These are phyloP conservation scores for Agapanthus africanus DNA, from an alignment of 106 monocot genomes.

Conservation along the genomic window DNA sequence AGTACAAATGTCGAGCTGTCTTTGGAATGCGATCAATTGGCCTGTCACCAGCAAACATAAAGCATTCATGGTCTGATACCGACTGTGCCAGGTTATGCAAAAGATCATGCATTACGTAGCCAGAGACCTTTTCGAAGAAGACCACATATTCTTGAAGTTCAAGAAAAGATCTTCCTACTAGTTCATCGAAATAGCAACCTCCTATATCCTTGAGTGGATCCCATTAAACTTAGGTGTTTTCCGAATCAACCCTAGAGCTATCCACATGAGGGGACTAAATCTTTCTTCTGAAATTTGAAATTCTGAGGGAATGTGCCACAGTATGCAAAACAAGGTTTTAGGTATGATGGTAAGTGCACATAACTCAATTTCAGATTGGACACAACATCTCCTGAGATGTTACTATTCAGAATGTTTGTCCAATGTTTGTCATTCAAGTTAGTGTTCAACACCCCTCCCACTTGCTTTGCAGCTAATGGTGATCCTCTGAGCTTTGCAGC, in stretches of 20 bases:
- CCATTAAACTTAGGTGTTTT: not conserved
- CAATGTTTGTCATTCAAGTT: constrained; percentile 24
- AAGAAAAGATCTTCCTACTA: constrained; percentile 19
- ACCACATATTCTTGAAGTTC: too few relatives aligned
- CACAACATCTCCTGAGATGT: constrained; percentile 14
- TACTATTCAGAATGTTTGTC: constrained; percentile 26
- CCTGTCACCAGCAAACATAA: not conserved
- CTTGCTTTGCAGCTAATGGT: constrained; percentile 32
- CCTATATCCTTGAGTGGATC: constrained; percentile 16
- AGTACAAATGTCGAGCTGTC: constrained; percentile 15
- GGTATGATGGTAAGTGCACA: constrained; percentile 9
- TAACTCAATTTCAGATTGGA: constrained; percentile 26
- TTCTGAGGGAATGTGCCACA: constrained; percentile 24
- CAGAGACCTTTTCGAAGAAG: too few relatives aligned
- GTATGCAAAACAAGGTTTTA: constrained; percentile 24
- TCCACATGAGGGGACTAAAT: constrained; percentile 18
- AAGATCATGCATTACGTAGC: too few relatives aligned
- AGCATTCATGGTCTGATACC: constrained; percentile 19
- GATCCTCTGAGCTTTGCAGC: constrained; percentile 23
- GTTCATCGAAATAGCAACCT: constrained; percentile 13
- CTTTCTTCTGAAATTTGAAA: constrained; percentile 11
- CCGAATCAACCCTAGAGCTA: constrained; percentile 20
- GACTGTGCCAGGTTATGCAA: constrained; percentile 13
- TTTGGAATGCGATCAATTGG: not conserved
- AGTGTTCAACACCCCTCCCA: constrained; percentile 23